Conservation (phyloP, 2,329 filamentous ascomycete genomes). For the Penicillium sp. region DNA sequence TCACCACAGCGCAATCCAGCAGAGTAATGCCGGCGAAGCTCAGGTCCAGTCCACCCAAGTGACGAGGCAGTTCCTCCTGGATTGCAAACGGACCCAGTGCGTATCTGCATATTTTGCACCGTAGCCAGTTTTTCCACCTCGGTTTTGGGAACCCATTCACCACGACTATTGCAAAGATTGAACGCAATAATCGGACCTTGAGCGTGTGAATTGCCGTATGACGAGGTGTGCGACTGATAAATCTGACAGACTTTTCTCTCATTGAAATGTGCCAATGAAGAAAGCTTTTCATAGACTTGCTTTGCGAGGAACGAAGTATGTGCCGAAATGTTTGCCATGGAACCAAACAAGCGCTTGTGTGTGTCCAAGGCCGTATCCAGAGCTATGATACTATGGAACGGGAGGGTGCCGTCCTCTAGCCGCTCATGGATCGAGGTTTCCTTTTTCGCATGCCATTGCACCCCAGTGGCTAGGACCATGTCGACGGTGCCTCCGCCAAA, state of each 20-base stretch:
- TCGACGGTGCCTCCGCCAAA: slow-evolving; percentile 96
- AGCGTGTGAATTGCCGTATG: slow-evolving; percentile 45
- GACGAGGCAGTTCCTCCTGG: slow-evolving; percentile 78
- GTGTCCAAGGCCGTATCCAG: slow-evolving; percentile 70
- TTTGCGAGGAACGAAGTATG: slow-evolving; percentile 69
- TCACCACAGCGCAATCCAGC: slow-evolving; percentile 80
- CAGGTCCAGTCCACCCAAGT: slow-evolving; percentile 72
- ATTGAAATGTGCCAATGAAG: slow-evolving; percentile 67
- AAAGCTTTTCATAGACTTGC: slow-evolving; percentile 60
- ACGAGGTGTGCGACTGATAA: slow-evolving; percentile 52
- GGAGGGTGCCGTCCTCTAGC: slow-evolving; percentile 87
- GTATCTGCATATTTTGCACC: slow-evolving; percentile 75
- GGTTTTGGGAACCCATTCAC: slow-evolving; percentile 73
- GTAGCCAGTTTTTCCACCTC: slow-evolving; percentile 86
- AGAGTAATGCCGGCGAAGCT: slow-evolving; percentile 82
- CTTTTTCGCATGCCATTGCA: slow-evolving; percentile 82
- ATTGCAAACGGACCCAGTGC: slow-evolving; percentile 89
- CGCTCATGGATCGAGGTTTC: slow-evolving; percentile 70
- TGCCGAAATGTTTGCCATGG: slow-evolving; percentile 65
- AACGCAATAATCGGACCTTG: slow-evolving; percentile 80
- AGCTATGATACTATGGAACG: slow-evolving; percentile 86
- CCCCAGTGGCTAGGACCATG: slow-evolving; percentile 74
- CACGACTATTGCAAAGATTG: slow-evolving; percentile 69
- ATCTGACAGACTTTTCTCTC: slow-evolving; percentile 63
- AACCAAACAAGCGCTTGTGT: slow-evolving; percentile 68